These are phyloP conservation scores for Globisporangium solare DNA, from an alignment of 352 stramenopile genomes.

Conservation along the genomic window DNA sequence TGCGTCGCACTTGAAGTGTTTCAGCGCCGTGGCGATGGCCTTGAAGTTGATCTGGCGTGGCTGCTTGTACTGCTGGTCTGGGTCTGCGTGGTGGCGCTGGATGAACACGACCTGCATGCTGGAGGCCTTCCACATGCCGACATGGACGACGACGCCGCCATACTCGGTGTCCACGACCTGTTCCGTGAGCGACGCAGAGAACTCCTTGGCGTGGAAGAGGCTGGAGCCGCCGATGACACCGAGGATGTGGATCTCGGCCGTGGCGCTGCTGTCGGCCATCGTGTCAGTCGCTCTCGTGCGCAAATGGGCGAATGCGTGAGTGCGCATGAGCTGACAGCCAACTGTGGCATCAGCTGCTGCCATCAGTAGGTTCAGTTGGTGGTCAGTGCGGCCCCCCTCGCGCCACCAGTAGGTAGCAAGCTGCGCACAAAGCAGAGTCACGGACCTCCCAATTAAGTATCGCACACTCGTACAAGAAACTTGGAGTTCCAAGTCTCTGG, in stretches of 20 bases:
- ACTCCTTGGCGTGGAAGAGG: slow-evolving; percentile 76
- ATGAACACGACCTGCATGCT: slow-evolving; percentile 75
- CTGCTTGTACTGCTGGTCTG: slow-evolving; percentile 72
- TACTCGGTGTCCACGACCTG: slow-evolving; percentile 63
- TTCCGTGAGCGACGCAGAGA: slow-evolving; percentile 47
- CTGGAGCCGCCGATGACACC: slow-evolving; percentile 84
- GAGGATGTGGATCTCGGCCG: slow-evolving; percentile 37
- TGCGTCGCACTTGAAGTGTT: slow-evolving; percentile 47
- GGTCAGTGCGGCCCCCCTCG: not conserved
- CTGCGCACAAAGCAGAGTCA: not conserved
- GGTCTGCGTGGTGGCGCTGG: slow-evolving; percentile 79
- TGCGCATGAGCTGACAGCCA: not conserved
- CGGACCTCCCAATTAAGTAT: not conserved
- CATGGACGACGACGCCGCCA: slow-evolving; percentile 55
- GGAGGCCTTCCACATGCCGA: slow-evolving; percentile 42
- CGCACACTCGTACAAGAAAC: too few species aligned
- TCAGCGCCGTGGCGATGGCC: slow-evolving; percentile 67
- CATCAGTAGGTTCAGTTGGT: not conserved
- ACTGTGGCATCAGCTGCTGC: slow-evolving; percentile 1
- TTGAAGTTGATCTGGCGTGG: slow-evolving; percentile 85
- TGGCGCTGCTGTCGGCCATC: not conserved
- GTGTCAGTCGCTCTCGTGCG: not conserved
- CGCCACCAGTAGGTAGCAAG: slow-evolving; percentile 2
- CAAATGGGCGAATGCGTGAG: slow-evolving; percentile 4
- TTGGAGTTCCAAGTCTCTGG: too few species aligned